Evolutionary conservation across 2,329 filamentous ascomycete genomes (phyloP), one percentile per base, ranked within the genome.

Genomic region (Aspergillus fructus): DNA sequence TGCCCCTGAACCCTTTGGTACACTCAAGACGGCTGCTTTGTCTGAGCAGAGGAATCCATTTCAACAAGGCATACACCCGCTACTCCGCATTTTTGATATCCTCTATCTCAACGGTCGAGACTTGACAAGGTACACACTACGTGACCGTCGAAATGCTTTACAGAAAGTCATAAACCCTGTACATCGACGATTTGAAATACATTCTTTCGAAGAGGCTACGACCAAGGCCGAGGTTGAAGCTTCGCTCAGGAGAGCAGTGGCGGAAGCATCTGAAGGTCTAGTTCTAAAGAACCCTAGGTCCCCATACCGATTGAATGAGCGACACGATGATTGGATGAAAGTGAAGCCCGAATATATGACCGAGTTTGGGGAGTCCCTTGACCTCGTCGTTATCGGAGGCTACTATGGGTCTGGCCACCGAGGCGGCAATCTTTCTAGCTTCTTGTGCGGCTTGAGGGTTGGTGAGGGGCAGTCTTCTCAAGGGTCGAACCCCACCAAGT

Each of bases 291-390:
- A 96, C 62, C 94, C 94, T 7, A 83, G 89, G 5, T 96, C 93
- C 0, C 83, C 85, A 68, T 99, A 99, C 71, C 83, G 86, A 6
- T 81, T 97, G 9, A 96, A 96, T 68, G 90, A 91, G 64, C 89
- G 94, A 48, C 94, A 96, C 67, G 90, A 96, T 66, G 91, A 96
- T 74, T 99, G 94, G 94, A 89, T 97, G 76, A 99, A 99, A 72
- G 93, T 99, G 8, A 99, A 99, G 68, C 94, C 94, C 1, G 94
- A 99, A 63, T 99, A 99, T 73, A 97, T 97, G 93, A 88, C 88
- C 2, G 93, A 96, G 61, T 96, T 94, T 71, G 94, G 94, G 60
- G 93, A 97, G 74, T 91, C 89, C 0, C 84, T 99, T 3, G 94
- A 99, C 71, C 91, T 92, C 63, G 78, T 97, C 13, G 81, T 99